Evolutionary conservation across 2,329 filamentous ascomycete genomes (phyloP).

Genomic region (Claviceps humidiphila): DNA sequence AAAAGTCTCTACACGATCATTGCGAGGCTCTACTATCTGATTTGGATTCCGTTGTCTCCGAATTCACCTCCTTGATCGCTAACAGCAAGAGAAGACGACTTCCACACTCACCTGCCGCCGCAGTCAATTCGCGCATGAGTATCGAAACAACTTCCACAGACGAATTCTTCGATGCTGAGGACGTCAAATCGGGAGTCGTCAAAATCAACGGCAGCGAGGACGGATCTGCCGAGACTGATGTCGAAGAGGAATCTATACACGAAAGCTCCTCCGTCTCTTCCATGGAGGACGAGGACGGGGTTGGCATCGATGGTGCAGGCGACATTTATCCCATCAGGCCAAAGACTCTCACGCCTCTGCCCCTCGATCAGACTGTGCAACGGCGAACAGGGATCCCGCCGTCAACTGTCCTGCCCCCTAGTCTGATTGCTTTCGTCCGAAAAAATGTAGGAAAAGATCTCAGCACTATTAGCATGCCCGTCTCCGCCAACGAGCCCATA

Average conservation of each 20-base stretch:
- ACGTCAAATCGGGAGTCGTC: constrained; percentile 52
- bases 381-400: constrained; percentile 60
- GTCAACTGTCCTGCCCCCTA: constrained; percentile 70
- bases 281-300: constrained; percentile 44
- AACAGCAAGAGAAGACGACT: constrained; percentile 68
- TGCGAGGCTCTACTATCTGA: constrained; percentile 74
- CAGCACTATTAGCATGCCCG: constrained; percentile 93
- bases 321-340: constrained; percentile 61
- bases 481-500: constrained; percentile 85
- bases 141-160: constrained; percentile 71
- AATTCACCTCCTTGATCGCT: constrained; percentile 65
- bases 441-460: constrained; percentile 98
- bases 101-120: constrained; percentile 36
- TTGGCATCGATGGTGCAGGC: constrained; percentile 45
- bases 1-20: constrained; percentile 64
- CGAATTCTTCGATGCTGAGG: constrained; percentile 89
- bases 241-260: constrained; percentile 9
- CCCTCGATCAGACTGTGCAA: constrained; percentile 49
- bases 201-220: constrained; percentile 62
- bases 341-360: constrained; percentile 65
- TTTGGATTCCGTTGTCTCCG: constrained; percentile 67
- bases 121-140: constrained; percentile 41
- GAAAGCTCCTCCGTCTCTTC: constrained; percentile 48
- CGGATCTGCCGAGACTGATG: constrained; percentile 25
- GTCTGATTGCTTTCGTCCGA: constrained; percentile 81